phyloP scores from a whole-genome alignment of 495 filamentous ascomycete genomes.

The Penicillium coprophilum region DNA sequence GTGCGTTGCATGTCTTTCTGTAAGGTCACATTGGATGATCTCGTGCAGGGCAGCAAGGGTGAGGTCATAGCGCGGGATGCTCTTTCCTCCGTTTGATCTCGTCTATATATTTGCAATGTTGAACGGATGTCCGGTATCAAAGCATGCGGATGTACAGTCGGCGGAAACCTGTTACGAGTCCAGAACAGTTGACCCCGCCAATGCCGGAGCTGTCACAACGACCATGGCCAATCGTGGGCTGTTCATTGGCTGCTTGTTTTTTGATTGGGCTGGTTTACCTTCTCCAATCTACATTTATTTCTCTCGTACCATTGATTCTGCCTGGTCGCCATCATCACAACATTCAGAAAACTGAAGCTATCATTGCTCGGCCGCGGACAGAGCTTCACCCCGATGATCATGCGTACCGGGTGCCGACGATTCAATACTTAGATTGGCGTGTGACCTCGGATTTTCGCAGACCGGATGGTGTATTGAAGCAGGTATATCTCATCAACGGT shows the following conservation, averaged over 20 bases:
- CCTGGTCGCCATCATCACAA: conserved; percentile 2
- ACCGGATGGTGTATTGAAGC: conserved; percentile 47
- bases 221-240: conserved; percentile 12
- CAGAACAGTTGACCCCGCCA: background rate
- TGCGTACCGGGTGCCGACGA: conserved; percentile 31
- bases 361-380: conserved; percentile 25
- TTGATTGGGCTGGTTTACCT: conserved; percentile 23
- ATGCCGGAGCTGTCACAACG: background rate
- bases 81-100: background rate
- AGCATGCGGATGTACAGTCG: background rate
- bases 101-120: background rate
- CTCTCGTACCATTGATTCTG: conserved; percentile 1
- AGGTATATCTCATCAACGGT: conserved; percentile 43
- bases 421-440: conserved; percentile 37
- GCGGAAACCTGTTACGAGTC: background rate
- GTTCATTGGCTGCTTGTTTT: conserved; percentile 18
- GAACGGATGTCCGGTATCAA: background rate
- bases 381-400: conserved; percentile 43
- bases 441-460: conserved; percentile 31
- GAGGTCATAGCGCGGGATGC: conserved; percentile 1
- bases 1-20: conserved; percentile 10
- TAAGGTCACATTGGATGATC: conserved; percentile 9
- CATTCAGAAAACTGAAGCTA: background rate
- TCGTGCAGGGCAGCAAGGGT: conserved; percentile 6
- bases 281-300: background rate